Conservation (phyloP, 176 grass and related monocot species). For the Hsuehochloa calcarea region DNA sequence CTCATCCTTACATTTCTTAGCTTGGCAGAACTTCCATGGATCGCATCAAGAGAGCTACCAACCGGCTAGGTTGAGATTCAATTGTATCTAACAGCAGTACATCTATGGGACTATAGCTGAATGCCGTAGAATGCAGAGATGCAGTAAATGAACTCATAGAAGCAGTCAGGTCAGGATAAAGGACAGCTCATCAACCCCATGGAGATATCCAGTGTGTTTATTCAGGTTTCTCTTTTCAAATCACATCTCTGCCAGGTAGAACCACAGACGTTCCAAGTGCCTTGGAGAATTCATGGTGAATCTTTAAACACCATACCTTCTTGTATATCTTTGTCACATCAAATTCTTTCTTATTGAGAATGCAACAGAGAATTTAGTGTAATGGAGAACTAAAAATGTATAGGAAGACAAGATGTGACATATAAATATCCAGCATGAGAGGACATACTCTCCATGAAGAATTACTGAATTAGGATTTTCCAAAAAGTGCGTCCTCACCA, state of each 20-base stretch:
- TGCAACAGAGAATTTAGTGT: no score
- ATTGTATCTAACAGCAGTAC: neutral
- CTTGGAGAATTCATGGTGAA: no score
- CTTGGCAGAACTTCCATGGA: neutral
- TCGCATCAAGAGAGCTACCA: neutral
- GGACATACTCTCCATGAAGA: no score
- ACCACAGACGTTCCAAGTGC: neutral
- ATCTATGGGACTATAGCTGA: neutral
- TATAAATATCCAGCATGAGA: no score
- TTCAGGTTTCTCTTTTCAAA: neutral
- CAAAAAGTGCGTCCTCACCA: no score
- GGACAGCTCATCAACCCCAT: neutral
- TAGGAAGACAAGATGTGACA: no score
- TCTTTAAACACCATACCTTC: no score
- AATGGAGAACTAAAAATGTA: no score
- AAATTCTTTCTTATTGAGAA: no score
- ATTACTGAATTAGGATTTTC: no score
- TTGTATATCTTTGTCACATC: no score
- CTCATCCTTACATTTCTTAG: neutral
- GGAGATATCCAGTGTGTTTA: neutral
- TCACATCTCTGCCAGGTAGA: neutral
- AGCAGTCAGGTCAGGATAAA: neutral
- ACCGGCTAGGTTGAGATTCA: neutral
- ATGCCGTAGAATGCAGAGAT: neutral
- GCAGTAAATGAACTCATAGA: neutral